Base-by-base conservation (phyloP, 768 basidiomycete species). In the Inosperma sp. region DNA sequence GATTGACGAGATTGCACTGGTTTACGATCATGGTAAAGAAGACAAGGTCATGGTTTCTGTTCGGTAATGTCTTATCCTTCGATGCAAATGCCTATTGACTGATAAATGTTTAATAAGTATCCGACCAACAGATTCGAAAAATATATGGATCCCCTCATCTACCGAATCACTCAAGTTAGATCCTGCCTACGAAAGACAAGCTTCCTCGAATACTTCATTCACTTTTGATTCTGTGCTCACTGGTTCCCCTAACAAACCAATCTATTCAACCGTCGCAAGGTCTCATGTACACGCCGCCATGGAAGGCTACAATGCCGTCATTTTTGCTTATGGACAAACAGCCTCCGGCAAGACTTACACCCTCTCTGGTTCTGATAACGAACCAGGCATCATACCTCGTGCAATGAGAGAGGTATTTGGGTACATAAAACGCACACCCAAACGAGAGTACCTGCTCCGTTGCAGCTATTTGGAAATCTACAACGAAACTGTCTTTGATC, bases 381-480 rank as follows among this genome's bases (percentile, higher is more conserved):
- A 96, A 56, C 94, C 95, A 0, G 95, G 95, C 43, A 93, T 99
- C 51, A 96, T 96, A 52, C 94, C 93, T 3, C 82, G 89, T 22
- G 84, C 94, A 0, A 88, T 97, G 81, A 83, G 84, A 49, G 94
- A 97, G 54, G 84, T 99, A 1, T 97, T 98, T 67, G 76, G 78
- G 0, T 84, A 80, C 64, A 95, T 95, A 65, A 80, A 81, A 33
- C 75, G 76, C 41, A 90, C 88, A 1, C 80, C 88, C 0, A 72
- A 79, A 25, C 79, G 94, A 33, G 92, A 95, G 62, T 98, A 93
- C 68, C 81, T 98, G n/a, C 78, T 99, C 7, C 83, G 94, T 14
- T 95, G 93, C 64, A 91, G 90, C 6, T 98, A 97, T 65, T 82
- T 99, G 44, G 96, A 98, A 63, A 93, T 99, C 40, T 99, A 98